A percentile compares a stretch with the other conserved stretches of the same genome.
phyloP scores from a whole-genome alignment of 2,329 filamentous ascomycete genomes.

The Ophiocordyceps camponoti-rufipedis region DNA sequence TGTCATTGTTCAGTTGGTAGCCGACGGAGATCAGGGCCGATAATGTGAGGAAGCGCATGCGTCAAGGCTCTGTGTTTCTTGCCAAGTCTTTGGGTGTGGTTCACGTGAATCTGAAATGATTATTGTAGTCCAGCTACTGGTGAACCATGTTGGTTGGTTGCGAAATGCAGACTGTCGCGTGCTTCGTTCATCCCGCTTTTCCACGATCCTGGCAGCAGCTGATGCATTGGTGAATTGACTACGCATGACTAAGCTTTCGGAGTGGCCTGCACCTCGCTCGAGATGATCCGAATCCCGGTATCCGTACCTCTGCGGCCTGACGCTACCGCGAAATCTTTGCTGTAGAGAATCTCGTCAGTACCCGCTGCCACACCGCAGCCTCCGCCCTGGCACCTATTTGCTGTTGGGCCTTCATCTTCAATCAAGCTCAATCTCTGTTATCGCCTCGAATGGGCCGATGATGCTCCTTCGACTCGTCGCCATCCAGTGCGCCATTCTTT shows the following conservation, averaged over 20 bases:
- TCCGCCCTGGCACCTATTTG: background rate
- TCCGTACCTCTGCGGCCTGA: background rate
- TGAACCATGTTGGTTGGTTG: background rate
- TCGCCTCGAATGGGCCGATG: constrained; percentile 7
- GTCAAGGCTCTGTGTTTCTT: background rate
- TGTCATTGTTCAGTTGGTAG: background rate
- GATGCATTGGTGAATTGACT: background rate
- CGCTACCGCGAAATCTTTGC: background rate
- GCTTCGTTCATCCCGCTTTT: no score
- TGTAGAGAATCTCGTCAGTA: constrained; percentile 8
- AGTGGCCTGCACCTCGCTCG: background rate
- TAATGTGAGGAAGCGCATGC: background rate
- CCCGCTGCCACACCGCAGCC: background rate
- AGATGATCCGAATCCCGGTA: background rate
- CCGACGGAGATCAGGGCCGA: background rate
- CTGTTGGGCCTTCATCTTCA: background rate
- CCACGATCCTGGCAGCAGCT: no score
- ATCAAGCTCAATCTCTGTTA: background rate
- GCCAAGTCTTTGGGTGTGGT: background rate
- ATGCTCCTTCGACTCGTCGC: constrained; percentile 10
- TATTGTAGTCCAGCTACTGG: background rate
- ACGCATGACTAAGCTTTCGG: background rate
- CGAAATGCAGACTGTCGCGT: background rate
- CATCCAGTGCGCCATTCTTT: constrained; percentile 8
- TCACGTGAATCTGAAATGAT: background rate